Evolutionary conservation across 805 yeast genomes (phyloP), one percentile per base, ranked within the genome.

Genomic region (Ogataea trehalophila): DNA sequence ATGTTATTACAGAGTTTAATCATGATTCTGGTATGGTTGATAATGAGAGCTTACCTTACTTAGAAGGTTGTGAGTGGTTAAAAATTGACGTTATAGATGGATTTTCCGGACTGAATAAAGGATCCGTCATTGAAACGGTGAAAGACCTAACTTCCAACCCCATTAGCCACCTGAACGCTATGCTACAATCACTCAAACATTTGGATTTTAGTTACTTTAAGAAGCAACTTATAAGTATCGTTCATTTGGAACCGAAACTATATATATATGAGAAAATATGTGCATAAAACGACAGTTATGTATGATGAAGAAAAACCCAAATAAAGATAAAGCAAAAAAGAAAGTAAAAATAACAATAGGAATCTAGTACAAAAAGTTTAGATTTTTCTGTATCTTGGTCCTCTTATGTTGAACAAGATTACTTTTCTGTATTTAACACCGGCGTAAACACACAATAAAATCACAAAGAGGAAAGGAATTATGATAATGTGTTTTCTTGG

Each of bases 21-120:
- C 39, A 39, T 26, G 46, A 44, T 16, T 22, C 16, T 6, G 16
- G 5, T 16, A 3, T 17, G 15, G 5, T 3, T 14, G 8, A 38
- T 1, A 20, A 33, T 29, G 41, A 43, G 22, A 22, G 16, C 5
- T 16, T 39, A 4, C 62, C 70, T 5, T 48, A 52, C 22, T 52
- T 62, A 23, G 54, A 59, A 16, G 58, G 61, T 0, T 60, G 60
- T 31, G 62, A 67, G 41, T 83, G 87, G 85, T 57, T 63, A 14
- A 60, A 68, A 43, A 46, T 77, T 23, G 69, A 65, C 4, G 54
- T 68, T 0, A 60, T 75, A 18, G 51, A 66, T 11, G 76, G 73
- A 1, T 77, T 68, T 50, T 52, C 60, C 4, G 75, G 80, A 5
- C 18, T 79, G n/a, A 65, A 72, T 50, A 47, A 57, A 3, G 46